Conservation (phyloP, 1,284 basidiomycete species). For the Malassezia equina region DNA sequence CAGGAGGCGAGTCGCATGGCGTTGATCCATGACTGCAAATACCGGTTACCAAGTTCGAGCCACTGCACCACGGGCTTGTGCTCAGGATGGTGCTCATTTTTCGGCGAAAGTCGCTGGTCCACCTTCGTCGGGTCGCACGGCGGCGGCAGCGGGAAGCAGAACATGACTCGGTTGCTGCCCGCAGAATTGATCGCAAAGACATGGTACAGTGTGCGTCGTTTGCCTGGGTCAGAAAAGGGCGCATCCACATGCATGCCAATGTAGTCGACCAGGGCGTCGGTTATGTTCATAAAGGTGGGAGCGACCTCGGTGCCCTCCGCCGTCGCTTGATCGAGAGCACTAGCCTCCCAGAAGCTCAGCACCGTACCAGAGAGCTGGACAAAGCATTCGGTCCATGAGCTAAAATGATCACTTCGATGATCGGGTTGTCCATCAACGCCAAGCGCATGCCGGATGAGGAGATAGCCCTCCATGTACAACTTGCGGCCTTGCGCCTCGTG, state of each 20-base stretch:
- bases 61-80: constrained; percentile 39
- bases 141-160: constrained; percentile 52
- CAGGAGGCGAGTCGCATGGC: constrained; percentile 81
- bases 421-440: constrained; percentile 39
- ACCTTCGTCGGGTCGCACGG: constrained; percentile 32
- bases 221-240: constrained; percentile 50
- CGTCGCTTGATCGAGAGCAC: constrained; percentile 68
- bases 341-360: constrained; percentile 81
- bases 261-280: constrained; percentile 61
- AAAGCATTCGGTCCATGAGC: constrained; percentile 50
- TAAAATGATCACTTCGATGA: constrained; percentile 29
- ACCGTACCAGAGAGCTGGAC: constrained; percentile 85
- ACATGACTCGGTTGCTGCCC: constrained; percentile 77
- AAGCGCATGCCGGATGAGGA: constrained; percentile 39
- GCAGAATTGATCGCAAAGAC: constrained; percentile 89
- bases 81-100: constrained; percentile 30
- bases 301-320: constrained; percentile 69
- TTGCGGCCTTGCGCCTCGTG: constrained; percentile 43
- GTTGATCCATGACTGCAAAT: constrained; percentile 61
- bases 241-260: constrained; percentile 53
- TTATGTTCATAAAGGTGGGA: constrained; percentile 73
- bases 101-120: constrained; percentile 28
- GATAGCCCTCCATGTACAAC: constrained; percentile 47
- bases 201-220: constrained; percentile 54
- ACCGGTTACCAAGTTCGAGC: constrained; percentile 35